Evolutionary conservation across 805 yeast genomes (phyloP), one percentile per base, ranked within the genome.

Genomic region (Pichia sporocuriosa): DNA sequence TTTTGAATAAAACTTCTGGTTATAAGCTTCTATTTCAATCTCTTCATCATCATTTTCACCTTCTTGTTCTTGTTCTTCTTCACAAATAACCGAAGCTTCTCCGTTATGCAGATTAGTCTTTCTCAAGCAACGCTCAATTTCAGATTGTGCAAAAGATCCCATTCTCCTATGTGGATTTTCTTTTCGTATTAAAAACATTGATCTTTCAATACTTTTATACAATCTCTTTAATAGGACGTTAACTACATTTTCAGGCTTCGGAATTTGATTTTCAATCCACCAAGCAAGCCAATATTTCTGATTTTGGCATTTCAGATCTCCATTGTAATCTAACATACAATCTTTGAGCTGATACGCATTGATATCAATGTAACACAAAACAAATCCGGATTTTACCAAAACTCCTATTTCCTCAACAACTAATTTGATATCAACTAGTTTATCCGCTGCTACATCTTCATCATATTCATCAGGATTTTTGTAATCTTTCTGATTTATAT

Each of bases 341-440:
- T 44, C 35, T 3, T 38, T 35, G 3, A 30, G 8, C 8, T 58
- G 57, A 39, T 57, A 61, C 9, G 63, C 63, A 37, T 59, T 61
- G 17, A 62, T 46, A 41, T 63, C 67, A 24, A 64, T 48, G 35
- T 50, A 64, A 44, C 67, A 64, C 6, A 64, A 51, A n/a, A 60
- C 57, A 43, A 77, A 68, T 2, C 80, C 78, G 0, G 73, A 65
- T 54, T 78, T 79, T 20, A 68, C 37, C 15, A 27, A 12, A 13
- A 28, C 21, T n/a, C 33, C 37, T 7, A n/a, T 20, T 34, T 39
- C 43, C 24, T 35, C 35, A 16, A 40, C 35, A 16, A 35, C 13
- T 5, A 40, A 13, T 24, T 28, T 19, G 5, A 40, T 17, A 6
- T 61, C 61, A 6, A 56, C 46, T n/a, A 65, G 48, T 24, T 62